A percentile compares a stretch with the other conserved stretches of the same genome.
Evolutionary conservation across 306 rosid genomes (phyloP).

Genomic region (Cicer judaicum): DNA sequence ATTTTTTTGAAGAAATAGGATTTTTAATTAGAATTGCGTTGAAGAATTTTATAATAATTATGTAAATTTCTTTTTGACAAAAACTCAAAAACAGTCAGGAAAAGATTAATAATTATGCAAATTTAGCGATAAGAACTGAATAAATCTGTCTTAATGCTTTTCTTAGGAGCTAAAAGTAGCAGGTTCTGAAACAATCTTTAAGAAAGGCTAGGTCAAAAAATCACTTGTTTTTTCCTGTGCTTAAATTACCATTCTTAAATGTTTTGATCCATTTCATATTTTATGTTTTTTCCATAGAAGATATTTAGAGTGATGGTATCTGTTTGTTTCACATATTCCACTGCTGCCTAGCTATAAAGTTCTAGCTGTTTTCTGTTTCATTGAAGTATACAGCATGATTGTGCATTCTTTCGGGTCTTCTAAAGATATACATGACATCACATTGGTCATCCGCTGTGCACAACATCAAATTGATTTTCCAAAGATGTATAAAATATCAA

Average conservation of each 20-base stretch:
- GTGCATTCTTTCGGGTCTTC: background rate
- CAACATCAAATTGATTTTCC: background rate
- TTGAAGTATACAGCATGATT: background rate
- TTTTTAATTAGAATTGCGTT: background rate
- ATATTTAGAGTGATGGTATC: background rate
- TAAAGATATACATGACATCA: background rate
- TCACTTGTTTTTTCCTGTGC: background rate
- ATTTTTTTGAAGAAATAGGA: slow-evolving; percentile 4
- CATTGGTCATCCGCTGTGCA: background rate
- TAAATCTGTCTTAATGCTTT: background rate
- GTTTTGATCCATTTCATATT: slow-evolving; percentile 12
- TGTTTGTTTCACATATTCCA: slow-evolving; percentile 26
- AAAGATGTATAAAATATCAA: background rate
- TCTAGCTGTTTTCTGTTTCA: background rate
- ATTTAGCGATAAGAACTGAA: background rate
- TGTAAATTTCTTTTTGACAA: background rate
- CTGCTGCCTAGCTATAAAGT: slow-evolving; percentile 15
- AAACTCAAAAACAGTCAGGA: background rate
- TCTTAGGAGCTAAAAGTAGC: background rate
- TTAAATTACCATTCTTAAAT: background rate
- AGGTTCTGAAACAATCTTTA: background rate
- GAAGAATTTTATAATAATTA: background rate
- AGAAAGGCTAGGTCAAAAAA: background rate
- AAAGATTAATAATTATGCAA: background rate
- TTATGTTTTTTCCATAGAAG: slow-evolving; percentile 2